Base-by-base conservation (phyloP, 176 grass and related monocot genomes). In the Microstegium vimineum region DNA sequence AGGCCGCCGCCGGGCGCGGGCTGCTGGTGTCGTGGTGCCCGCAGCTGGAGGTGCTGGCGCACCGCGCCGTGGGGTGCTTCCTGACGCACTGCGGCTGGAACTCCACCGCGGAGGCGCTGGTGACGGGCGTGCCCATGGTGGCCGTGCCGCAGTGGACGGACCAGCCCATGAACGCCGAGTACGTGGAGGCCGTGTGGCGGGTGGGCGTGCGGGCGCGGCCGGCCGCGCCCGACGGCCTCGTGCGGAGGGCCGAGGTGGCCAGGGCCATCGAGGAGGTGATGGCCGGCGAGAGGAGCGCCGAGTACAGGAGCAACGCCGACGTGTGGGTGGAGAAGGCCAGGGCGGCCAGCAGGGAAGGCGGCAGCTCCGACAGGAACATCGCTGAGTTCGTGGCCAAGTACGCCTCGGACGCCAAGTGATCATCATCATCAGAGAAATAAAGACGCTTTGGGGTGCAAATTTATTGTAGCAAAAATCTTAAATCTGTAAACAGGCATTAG, bases 21-120 rank as follows among this genome's bases (percentile, higher is more conserved):
- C 32, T 83, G 56, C 82, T 94, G 11, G 87, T 94, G 0, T 18
- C 88, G 17, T 97, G 90, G 92, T 81, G 84, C 81, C 95, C 95
- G 13, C 90, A 97, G 72, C 47, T 92, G 65, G 92, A 94, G 73
- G 92, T 94, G 36, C 76, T 97, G 57, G 90, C 90, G 9, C 83
- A 97, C 69, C 28, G 51, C 20, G 84, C 94, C 7, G 85, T 90
- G 8, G 94, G 90, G 1, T 97, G 92, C 70, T 94, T 98, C 71
- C 68, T 98, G 23, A 91, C 95, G 1, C 95, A 98, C 76, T 98
- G 92, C 57, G 92, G 92, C 0, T 98, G 95, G 92, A 98, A 98
- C 87, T 98, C 92, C 26, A 94, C 92, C 8, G n/a, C 28, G 12
- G 89, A 89, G 77, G 84, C 69, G 43, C 61, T 87, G 16, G 86